Evolutionary conservation across 1,139 yeast species (phyloP), one percentile per base, ranked within the genome.

Genomic region (Pichia sp.): DNA sequence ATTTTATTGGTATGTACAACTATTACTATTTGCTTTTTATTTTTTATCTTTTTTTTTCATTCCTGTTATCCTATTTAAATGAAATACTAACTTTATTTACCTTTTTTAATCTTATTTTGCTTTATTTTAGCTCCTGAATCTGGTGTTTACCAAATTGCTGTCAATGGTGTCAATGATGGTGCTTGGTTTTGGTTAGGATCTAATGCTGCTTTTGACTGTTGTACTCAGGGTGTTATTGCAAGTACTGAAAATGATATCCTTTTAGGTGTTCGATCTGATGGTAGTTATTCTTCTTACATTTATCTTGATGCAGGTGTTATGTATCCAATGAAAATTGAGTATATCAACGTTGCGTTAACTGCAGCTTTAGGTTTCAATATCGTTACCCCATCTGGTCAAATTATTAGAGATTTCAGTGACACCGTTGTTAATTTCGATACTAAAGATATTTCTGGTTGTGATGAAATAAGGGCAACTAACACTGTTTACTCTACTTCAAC

Each of bases 311-410:
- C 34, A 3, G 62, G 58, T 31, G 31, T 41, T 22, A 56, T 55
- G 30, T 62, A 61, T 43, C 66, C 66, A 39, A 49, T 62, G 26
- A 58, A 57, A 51, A 39, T 60, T 30, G 57, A 59, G 31, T 58
- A 47, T 36, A 37, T 49, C 12, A 55, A 55, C 36, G 36, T 40
- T 23, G 37, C 16, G 1, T 9, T 22, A 4, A 29, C 11, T 11
- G 57, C 55, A 12, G 32, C 56, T n/a, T n/a, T n/a, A n/a, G n/a
- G n/a, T n/a, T n/a, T n/a, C n/a, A n/a, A n/a, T n/a, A n/a, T n/a
- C n/a, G n/a, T n/a, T n/a, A n/a, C n/a, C n/a, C n/a, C n/a, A n/a
- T n/a, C 20, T 45, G 7, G 52, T 57, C 23, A 22, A 42, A 11
- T 28, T 55, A 6, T 35, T 39, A 4, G 44, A 45, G 29, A 29